These are phyloP conservation scores for Schizochytrium sp. DNA, from an alignment of 108 stramenopile genomes.

Conservation along the genomic window DNA sequence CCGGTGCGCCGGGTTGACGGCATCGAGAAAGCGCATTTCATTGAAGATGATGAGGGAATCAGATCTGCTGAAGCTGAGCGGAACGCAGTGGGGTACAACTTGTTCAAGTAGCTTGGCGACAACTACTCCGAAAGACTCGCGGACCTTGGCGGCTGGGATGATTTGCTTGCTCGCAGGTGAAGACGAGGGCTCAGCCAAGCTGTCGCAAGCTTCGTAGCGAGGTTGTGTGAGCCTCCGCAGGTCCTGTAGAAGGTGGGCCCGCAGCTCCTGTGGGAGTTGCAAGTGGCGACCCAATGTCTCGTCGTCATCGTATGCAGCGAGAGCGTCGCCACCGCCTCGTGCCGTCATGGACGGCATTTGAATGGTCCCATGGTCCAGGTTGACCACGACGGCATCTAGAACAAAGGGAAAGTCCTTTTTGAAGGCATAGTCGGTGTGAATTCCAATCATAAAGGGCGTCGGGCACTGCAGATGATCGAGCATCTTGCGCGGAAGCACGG, in stretches of 20 bases:
- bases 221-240: background rate
- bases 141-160: background rate
- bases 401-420: background rate
- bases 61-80: background rate
- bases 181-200: background rate
- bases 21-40: background rate
- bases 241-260: background rate
- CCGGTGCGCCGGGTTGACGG: background rate
- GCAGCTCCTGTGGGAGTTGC: background rate
- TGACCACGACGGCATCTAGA: background rate
- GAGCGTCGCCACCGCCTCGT: background rate
- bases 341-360: background rate
- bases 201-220: background rate
- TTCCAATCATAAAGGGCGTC: background rate
- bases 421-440: background rate
- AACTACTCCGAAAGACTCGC: background rate
- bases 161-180: background rate
- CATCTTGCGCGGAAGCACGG: constrained; percentile 16
- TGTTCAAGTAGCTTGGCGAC: background rate
- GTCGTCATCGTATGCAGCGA: background rate
- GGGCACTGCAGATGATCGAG: constrained; percentile 14
- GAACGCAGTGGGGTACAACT: background rate
- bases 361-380: background rate
- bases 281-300: background rate
- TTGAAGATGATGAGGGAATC: background rate